These are phyloP conservation scores for Hymenoscyphus fructigenus DNA, from an alignment of 2,329 filamentous ascomycete species.

Conservation along the genomic window DNA sequence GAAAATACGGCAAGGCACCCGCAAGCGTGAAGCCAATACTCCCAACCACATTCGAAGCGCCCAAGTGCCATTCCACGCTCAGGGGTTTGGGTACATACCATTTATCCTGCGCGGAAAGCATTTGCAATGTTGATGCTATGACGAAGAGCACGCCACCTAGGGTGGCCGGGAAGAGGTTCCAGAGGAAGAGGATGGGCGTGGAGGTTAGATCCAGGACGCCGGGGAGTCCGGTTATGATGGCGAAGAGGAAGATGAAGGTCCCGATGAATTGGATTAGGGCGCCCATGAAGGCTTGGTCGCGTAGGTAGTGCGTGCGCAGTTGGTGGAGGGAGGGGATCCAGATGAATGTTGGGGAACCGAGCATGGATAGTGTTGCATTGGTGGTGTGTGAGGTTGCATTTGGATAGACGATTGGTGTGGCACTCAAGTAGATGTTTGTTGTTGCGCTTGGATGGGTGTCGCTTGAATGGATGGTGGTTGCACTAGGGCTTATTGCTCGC, in stretches of 20 bases:
- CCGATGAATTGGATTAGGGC: conserved; percentile 23
- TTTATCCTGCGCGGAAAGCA: conserved; percentile 17
- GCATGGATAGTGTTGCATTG: conserved; percentile 13
- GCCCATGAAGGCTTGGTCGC: conserved; percentile 18
- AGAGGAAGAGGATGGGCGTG: conserved; percentile 7
- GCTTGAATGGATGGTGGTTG: background rate
- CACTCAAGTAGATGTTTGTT: conserved; percentile 4
- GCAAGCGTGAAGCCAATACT: conserved; percentile 26
- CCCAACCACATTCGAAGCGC: conserved; percentile 22
- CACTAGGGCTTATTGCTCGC: background rate
- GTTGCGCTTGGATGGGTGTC: background rate
- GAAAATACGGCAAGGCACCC: conserved; percentile 19
- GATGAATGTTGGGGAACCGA: conserved; percentile 23
- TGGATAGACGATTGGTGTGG: background rate
- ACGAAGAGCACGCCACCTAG: conserved; percentile 27
- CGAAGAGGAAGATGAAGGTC: conserved; percentile 27
- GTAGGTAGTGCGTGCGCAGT: conserved; percentile 15
- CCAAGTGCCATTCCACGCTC: conserved; percentile 22
- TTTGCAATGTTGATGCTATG: conserved; percentile 17
- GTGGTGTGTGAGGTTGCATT: background rate
- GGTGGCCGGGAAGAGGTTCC: conserved; percentile 26
- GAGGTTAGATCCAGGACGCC: conserved; percentile 23
- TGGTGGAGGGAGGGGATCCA: conserved; percentile 19
- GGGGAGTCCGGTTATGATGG: conserved; percentile 22
- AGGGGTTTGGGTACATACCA: conserved; percentile 20